Evolutionary conservation across 352 stramenopile genomes (phyloP).

Genomic region (Phytopythium mirpurense): DNA sequence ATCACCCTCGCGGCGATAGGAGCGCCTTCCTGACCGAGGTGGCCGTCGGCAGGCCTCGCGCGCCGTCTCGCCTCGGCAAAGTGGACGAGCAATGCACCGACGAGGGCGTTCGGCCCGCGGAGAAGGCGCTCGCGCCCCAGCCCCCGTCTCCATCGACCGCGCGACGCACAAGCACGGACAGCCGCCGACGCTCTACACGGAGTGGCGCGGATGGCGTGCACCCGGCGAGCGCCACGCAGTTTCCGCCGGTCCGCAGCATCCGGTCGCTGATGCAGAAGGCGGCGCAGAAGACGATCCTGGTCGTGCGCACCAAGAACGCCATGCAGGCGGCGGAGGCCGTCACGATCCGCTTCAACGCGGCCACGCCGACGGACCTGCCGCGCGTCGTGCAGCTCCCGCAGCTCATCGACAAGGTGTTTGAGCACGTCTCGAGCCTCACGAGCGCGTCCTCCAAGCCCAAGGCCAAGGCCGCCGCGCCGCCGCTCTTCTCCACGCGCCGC

Average conservation of each 20-base stretch:
- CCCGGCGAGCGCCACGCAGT: background rate
- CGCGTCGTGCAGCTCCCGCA: conserved; percentile 43
- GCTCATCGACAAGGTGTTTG: conserved; percentile 48
- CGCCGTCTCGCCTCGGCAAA: background rate
- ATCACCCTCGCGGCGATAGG: background rate
- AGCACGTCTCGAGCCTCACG: conserved; percentile 8
- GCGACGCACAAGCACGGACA: background rate
- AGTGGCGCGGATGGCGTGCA: background rate
- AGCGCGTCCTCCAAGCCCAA: background rate
- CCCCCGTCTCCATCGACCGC: background rate
- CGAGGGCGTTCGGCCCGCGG: background rate
- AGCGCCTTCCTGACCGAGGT: conserved; percentile 6
- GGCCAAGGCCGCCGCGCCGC: background rate
- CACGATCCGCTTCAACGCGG: conserved; percentile 46
- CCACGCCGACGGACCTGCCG: conserved; percentile 41
- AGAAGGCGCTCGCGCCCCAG: background rate
- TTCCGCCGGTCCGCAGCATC: conserved; percentile 50
- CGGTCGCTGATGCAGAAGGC: conserved; percentile 58
- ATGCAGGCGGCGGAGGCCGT: conserved; percentile 63
- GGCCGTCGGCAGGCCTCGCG: background rate
- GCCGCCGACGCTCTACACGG: background rate
- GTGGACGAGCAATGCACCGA: background rate
- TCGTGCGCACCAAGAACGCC: conserved; percentile 66
- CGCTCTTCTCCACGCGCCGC: conserved; percentile 22
- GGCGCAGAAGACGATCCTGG: conserved; percentile 67